Conservation (phyloP, 768 basidiomycete species). For the Tremella mesenterica region DNA sequence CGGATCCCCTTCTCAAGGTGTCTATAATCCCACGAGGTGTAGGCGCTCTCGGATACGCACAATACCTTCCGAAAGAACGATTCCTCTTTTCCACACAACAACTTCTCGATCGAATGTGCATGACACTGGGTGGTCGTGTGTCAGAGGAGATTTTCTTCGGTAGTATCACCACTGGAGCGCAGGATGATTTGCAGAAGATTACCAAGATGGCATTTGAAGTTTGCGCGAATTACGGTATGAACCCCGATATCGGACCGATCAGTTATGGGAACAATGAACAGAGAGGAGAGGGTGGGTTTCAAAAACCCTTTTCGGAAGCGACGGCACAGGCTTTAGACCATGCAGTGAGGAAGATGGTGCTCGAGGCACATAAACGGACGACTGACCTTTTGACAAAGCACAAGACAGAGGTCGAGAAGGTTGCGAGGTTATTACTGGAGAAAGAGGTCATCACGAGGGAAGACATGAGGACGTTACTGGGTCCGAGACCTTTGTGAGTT, state of each 20-base stretch:
- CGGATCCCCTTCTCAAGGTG: slow-evolving; percentile 92
- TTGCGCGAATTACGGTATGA: slow-evolving; percentile 96
- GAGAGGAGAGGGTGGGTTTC: slow-evolving; percentile 77
- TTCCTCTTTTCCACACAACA: slow-evolving; percentile 93
- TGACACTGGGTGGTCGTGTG: slow-evolving; percentile 96
- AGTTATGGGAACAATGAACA: slow-evolving; percentile 86
- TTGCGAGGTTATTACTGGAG: slow-evolving; percentile 78
- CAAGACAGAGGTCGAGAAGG: slow-evolving; percentile 81
- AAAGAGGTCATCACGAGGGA: slow-evolving; percentile 93
- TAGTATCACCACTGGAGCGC: slow-evolving; percentile 86
- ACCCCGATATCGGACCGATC: slow-evolving; percentile 83
- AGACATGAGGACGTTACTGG: slow-evolving; percentile 42
- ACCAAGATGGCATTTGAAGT: slow-evolving; percentile 92
- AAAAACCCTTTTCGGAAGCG: slow-evolving; percentile 96
- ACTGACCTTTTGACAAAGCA: slow-evolving; percentile 69
- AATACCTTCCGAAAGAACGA: slow-evolving; percentile 88
- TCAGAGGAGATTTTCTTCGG: slow-evolving; percentile 99
- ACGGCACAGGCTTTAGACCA: slow-evolving; percentile 85
- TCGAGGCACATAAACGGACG: slow-evolving; percentile 73
- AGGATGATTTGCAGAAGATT: slow-evolving; percentile 96
- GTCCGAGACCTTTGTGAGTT: slow-evolving; percentile 33
- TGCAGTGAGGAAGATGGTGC: slow-evolving; percentile 87
- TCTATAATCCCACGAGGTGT: slow-evolving; percentile 96
- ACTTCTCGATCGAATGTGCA: slow-evolving; percentile 89
- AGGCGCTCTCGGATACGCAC: slow-evolving; percentile 92